Conservation (phyloP, 768 basidiomycete species). For the Hygrocybe coccinea region DNA sequence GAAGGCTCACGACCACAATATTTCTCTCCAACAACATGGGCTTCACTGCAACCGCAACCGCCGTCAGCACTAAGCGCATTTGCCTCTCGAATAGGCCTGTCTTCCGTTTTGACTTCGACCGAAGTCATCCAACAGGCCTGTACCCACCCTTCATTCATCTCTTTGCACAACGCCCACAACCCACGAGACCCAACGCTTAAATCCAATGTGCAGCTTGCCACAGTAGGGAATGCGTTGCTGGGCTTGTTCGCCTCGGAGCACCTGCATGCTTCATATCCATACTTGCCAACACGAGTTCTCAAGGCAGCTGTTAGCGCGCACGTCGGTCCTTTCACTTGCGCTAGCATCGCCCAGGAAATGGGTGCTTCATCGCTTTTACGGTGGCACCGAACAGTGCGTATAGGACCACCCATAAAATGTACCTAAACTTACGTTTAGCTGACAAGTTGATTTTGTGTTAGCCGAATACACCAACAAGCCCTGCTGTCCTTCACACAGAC, state of each 20-base stretch:
- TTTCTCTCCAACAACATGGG: slow-evolving; percentile 68
- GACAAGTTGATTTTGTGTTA: slow-evolving; percentile 16
- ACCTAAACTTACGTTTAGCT: slow-evolving; percentile 1
- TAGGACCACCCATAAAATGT: neutral
- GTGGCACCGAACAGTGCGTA: slow-evolving; percentile 73
- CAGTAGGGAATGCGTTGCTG: slow-evolving; percentile 81
- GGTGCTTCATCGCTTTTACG: slow-evolving; percentile 72
- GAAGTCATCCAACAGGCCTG: slow-evolving; percentile 66
- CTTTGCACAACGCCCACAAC: slow-evolving; percentile 51
- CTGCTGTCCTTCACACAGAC: slow-evolving; percentile 68
- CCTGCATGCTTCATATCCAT: slow-evolving; percentile 74
- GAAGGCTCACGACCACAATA: slow-evolving; percentile 29
- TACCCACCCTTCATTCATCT: slow-evolving; percentile 69
- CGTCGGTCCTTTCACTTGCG: slow-evolving; percentile 81
- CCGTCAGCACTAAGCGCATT: slow-evolving; percentile 70
- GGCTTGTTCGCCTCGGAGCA: slow-evolving; percentile 88
- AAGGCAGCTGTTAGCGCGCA: slow-evolving; percentile 91
- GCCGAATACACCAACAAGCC: slow-evolving; percentile 45
- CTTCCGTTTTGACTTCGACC: slow-evolving; percentile 46
- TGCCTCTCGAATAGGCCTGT: slow-evolving; percentile 69
- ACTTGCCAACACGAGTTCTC: slow-evolving; percentile 85
- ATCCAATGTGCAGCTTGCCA: slow-evolving; percentile 71
- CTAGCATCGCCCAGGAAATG: slow-evolving; percentile 80
- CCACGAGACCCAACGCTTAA: slow-evolving; percentile 47
- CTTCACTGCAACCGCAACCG: slow-evolving; percentile 64